Conservation (phyloP, 176 grass and related monocot genomes). For the Oryza officinalis region DNA sequence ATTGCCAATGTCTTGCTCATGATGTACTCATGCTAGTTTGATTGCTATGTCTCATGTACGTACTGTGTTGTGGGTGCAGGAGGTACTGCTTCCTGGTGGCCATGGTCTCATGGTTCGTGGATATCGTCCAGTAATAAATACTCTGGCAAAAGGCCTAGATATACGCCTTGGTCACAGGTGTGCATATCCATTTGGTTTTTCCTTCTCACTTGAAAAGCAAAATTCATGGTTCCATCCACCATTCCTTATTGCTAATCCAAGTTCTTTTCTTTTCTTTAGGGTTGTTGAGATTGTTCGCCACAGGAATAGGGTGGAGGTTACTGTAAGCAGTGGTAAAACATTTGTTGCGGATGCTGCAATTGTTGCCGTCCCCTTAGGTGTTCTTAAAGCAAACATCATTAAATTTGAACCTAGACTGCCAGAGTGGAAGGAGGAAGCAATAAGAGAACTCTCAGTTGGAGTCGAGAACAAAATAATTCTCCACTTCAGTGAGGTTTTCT, state of each 20-base stretch:
- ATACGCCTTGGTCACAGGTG: slow-evolving; percentile 80
- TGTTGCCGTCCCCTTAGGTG: slow-evolving; percentile 74
- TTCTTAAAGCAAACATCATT: slow-evolving; percentile 76
- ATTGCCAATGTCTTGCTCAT: not conserved
- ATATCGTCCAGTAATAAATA: slow-evolving; percentile 95
- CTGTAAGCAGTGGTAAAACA: slow-evolving; percentile 77
- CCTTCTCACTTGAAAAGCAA: not conserved
- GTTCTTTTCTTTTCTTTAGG: slow-evolving; percentile 47
- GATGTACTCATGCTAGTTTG: slow-evolving; percentile 15
- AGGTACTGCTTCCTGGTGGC: slow-evolving; percentile 93
- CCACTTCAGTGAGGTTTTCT: slow-evolving; percentile 92
- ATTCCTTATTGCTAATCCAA: slow-evolving; percentile 36
- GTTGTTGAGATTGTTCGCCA: slow-evolving; percentile 79
- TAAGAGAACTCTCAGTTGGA: slow-evolving; percentile 74
- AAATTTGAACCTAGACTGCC: slow-evolving; percentile 86
- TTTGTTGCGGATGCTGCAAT: slow-evolving; percentile 90
- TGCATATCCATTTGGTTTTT: slow-evolving; percentile 23
- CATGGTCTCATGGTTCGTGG: slow-evolving; percentile 99
- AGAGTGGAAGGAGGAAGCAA: slow-evolving; percentile 92
- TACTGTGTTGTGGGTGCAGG: slow-evolving; percentile 53
- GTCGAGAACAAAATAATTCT: slow-evolving; percentile 95
- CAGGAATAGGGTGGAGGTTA: slow-evolving; percentile 89
- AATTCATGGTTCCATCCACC: not conserved
- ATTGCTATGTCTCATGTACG: slow-evolving; percentile 11
- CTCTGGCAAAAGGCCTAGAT: slow-evolving; percentile 93